Percentiles rank a stretch among this genome's conserved stretches.
Conservation (phyloP, 1,139 yeast genomes). For the Scheffersomyces quercinus region DNA sequence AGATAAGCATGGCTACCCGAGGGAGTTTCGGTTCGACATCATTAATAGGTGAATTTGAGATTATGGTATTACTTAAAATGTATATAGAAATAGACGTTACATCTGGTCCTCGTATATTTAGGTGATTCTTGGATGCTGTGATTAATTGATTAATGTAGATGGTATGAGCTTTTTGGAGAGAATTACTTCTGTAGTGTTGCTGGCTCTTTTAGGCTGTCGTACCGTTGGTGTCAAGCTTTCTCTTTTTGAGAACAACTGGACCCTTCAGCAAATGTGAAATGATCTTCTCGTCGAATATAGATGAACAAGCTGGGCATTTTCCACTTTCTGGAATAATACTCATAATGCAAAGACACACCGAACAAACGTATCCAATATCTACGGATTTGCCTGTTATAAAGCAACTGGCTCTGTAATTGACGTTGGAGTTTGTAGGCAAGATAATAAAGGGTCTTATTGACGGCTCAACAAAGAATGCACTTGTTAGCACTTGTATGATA, state of each 20-base stretch:
- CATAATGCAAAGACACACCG: conserved; percentile 84
- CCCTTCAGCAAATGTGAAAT: conserved; percentile 43
- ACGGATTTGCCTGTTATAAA: conserved; percentile 85
- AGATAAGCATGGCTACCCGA: conserved; percentile 51
- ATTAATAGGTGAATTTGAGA: conserved; percentile 22
- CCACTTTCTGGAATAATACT: conserved; percentile 61
- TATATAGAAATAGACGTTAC: not conserved
- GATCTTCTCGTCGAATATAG: conserved; percentile 53
- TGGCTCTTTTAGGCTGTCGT: not conserved
- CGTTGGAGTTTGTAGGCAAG: conserved; percentile 81
- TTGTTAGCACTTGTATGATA: conserved; percentile 61
- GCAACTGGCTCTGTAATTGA: conserved; percentile 94
- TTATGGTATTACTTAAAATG: not conserved
- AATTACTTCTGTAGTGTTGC: too few species aligned
- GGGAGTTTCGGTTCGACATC: conserved; percentile 38
- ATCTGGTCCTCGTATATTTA: too few species aligned
- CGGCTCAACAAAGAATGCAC: conserved; percentile 84
- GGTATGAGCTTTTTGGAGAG: too few species aligned
- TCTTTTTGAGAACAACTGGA: conserved; percentile 50
- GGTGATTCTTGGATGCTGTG: too few species aligned
- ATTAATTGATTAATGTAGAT: too few species aligned
- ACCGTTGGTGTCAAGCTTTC: conserved; percentile 21
- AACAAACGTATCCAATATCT: conserved; percentile 92
- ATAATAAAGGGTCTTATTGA: conserved; percentile 71
- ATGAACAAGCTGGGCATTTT: conserved; percentile 57